Base-by-base conservation (phyloP, 2,329 filamentous ascomycete species). In the Cadophora malorum region DNA sequence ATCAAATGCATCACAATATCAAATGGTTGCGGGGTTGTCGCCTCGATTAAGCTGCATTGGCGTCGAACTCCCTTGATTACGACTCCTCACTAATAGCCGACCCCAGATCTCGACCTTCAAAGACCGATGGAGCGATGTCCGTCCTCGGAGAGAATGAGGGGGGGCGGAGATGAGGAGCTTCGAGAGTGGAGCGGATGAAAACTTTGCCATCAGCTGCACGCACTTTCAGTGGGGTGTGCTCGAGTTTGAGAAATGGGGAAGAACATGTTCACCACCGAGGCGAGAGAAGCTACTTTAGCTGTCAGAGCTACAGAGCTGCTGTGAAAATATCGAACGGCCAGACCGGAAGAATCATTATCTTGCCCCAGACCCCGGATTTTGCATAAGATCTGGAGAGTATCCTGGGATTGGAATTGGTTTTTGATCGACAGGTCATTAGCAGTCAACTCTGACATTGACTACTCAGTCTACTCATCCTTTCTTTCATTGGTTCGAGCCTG, bases 171-270 rank as follows among this genome's bases (percentile, higher is more conserved):
- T n/a, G 28, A 53, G 12, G 12, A 63, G 8, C 28, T 28, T 41
- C 61, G 23, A 66, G 63, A 62, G 66, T 68, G 67, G 67, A 62
- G 31, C 64, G 64, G 66, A 41, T 70, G 64, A 70, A 67, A 68
- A 68, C 64, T 70, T 60, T 70, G 45, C 69, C 69, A 58, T 47
- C 21, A 41, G 8, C 38, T 8, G 38, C 38, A 41, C 14, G 38
- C 38, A 41, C 14, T n/a, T 41, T n/a, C 23, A 60, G 63, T 68
- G 66, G 66, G 61, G 67, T 58, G 59, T 19, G 21, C 10, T 4
- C 38, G 61, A 19, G 47, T 25, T 53, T 31, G 61, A 33, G 49
- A 31, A 63, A n/a, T n/a, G n/a, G 47, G 49, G 49, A n/a, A 63
- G 47, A 63, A 41, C 3, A 53, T 63, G 25, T 31, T 47, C 58